Evolutionary conservation across 306 rosid genomes (phyloP).

Genomic region (Acacia acuminata): DNA sequence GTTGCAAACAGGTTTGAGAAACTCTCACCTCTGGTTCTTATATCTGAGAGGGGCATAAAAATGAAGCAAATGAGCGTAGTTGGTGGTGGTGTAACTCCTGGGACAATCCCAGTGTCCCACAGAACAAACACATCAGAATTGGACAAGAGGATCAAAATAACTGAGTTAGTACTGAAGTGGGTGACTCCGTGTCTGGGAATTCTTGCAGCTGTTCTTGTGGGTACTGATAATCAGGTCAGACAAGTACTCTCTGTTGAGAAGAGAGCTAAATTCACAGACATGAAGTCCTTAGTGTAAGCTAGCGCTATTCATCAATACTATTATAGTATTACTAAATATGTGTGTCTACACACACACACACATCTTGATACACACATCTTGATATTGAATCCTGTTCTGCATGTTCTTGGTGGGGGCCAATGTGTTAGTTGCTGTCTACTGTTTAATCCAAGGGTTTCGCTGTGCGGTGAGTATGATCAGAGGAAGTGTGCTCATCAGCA

Average conservation of each 20-base stretch:
- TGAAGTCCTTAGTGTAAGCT: constrained; percentile 83
- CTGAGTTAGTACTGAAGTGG: constrained; percentile 72
- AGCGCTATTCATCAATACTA: background rate
- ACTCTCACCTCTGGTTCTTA: background rate
- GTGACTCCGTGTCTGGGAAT: constrained; percentile 62
- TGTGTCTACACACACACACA: background rate
- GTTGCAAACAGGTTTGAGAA: background rate
- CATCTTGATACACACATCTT: no score
- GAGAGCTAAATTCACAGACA: constrained; percentile 73
- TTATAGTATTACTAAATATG: background rate
- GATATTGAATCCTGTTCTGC: background rate
- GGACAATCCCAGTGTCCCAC: constrained; percentile 68
- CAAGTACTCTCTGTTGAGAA: constrained; percentile 67
- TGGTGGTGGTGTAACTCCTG: constrained; percentile 93
- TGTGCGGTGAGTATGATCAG: constrained; percentile 59
- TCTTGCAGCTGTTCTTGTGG: constrained; percentile 75
- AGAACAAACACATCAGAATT: constrained; percentile 47
- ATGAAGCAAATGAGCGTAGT: constrained; percentile 71
- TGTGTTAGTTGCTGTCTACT: constrained; percentile 56
- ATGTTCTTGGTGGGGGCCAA: constrained; percentile 79
- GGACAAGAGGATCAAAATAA: constrained; percentile 61
- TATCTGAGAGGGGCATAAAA: background rate
- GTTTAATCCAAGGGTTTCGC: background rate
- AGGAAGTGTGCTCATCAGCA: constrained; percentile 69
- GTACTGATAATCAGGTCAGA: constrained; percentile 75